Percentiles rank a stretch among this genome's conserved stretches.
Conservation (phyloP, 73 alveolate species). For the Tetrahymena borealis region DNA sequence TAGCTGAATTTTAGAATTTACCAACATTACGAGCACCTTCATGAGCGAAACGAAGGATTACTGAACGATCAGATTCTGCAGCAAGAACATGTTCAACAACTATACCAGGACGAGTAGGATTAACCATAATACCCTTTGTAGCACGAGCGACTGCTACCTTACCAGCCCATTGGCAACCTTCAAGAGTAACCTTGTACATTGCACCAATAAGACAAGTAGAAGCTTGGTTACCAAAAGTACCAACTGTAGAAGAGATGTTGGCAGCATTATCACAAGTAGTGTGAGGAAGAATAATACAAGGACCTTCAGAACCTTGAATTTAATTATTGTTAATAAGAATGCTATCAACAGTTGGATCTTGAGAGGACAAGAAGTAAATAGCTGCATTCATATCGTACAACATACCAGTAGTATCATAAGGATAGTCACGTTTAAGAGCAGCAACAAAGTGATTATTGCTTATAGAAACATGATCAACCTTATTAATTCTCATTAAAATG, state of each 20-base stretch:
- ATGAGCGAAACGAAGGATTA: background rate
- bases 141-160: background rate
- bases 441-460: background rate
- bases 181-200: background rate
- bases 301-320: background rate
- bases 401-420: conserved; percentile 4
- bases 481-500: conserved; percentile 6
- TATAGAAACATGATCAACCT: conserved; percentile 3
- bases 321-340: background rate
- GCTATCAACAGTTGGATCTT: background rate
- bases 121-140: background rate
- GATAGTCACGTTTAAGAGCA: conserved; percentile 12
- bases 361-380: background rate
- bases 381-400: conserved; percentile 7
- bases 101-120: background rate
- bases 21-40: background rate
- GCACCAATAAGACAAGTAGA: background rate
- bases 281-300: background rate
- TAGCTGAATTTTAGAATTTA: background rate
- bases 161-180: background rate
- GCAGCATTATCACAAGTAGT: background rate
- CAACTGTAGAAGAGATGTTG: background rate
- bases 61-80: background rate
- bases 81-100: background rate
- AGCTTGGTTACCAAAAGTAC: background rate